Evolutionary conservation across 768 basidiomycete genomes (phyloP).

Genomic region (Suillus sp.): DNA sequence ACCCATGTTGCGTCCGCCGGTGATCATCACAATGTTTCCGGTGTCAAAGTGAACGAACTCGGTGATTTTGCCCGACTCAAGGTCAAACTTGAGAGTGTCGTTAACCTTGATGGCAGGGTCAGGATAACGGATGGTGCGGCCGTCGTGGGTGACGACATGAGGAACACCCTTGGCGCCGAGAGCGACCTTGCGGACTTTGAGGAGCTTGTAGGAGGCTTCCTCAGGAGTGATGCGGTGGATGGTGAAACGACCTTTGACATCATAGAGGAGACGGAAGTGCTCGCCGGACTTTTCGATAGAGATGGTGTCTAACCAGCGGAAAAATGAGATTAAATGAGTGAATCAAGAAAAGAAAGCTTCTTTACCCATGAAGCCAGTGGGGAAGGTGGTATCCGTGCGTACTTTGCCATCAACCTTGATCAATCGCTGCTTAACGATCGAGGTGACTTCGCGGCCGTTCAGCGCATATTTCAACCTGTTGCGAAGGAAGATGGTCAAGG

Average conservation of each 20-base stretch:
- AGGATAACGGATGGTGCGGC: slow-evolving; percentile 99
- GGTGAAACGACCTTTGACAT: slow-evolving; percentile 99
- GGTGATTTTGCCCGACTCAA: slow-evolving; percentile 91
- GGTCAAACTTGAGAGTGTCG: slow-evolving; percentile 97
- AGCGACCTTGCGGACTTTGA: slow-evolving; percentile 90
- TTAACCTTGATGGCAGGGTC: slow-evolving; percentile 94
- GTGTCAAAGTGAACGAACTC: slow-evolving; percentile 96
- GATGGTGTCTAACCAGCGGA: slow-evolving; percentile 72
- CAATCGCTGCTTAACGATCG: slow-evolving; percentile 93
- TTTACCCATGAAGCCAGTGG: slow-evolving; percentile 96
- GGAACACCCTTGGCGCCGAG: slow-evolving; percentile 94
- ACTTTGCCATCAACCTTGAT: slow-evolving; percentile 99
- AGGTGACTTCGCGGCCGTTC: slow-evolving; percentile 92
- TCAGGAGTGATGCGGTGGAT: slow-evolving; percentile 99
- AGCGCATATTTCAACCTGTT: slow-evolving; percentile 99
- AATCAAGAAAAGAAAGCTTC: background rate
- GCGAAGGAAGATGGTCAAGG: slow-evolving; percentile 95
- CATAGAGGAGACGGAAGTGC: slow-evolving; percentile 99
- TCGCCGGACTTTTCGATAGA: slow-evolving; percentile 98
- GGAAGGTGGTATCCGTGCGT: slow-evolving; percentile 95
- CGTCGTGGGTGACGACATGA: slow-evolving; percentile 97
- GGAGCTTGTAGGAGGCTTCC: slow-evolving; percentile 95
- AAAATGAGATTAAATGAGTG: slow-evolving; percentile 8
- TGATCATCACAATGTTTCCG: slow-evolving; percentile 96
- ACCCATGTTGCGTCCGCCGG: slow-evolving; percentile 99